phyloP scores from a whole-genome alignment of 1,284 basidiomycete genomes.

The Ceratobasidium sp. region DNA sequence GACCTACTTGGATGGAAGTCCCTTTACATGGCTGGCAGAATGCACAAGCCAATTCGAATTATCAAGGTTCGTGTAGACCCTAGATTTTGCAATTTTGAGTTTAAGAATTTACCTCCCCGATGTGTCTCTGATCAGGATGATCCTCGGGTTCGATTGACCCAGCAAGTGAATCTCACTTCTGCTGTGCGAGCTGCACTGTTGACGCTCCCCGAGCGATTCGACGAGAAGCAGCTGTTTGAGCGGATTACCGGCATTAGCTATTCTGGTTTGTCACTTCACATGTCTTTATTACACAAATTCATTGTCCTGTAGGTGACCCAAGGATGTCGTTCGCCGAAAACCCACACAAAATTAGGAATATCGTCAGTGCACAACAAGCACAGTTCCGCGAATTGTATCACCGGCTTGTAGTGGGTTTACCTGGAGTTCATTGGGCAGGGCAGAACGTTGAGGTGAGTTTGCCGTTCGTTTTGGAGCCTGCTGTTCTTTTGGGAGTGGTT shows the following conservation, averaged over 20 bases:
- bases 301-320: slow-evolving; percentile 71
- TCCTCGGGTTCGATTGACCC: slow-evolving; percentile 86
- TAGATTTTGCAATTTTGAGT: slow-evolving; percentile 14
- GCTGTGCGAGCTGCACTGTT: slow-evolving; percentile 83
- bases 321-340: slow-evolving; percentile 94
- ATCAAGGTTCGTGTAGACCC: slow-evolving; percentile 57
- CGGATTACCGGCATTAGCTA: slow-evolving; percentile 90
- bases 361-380: slow-evolving; percentile 80
- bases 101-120: slow-evolving; percentile 5
- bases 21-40: slow-evolving; percentile 92
- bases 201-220: slow-evolving; percentile 67
- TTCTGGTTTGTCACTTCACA: slow-evolving; percentile 49
- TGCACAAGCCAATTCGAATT: slow-evolving; percentile 96
- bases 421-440: slow-evolving; percentile 73
- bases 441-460: slow-evolving; percentile 45
- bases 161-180: slow-evolving; percentile 91
- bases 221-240: slow-evolving; percentile 84
- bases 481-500: slow-evolving; percentile 47
- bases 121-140: slow-evolving; percentile 65
- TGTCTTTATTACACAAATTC: not conserved
- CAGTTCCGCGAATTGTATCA: slow-evolving; percentile 91
- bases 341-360: slow-evolving; percentile 91
- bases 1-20: slow-evolving; percentile 94
- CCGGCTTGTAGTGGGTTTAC: slow-evolving; percentile 75
- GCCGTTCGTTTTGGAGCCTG: not conserved